Evolutionary conservation across 768 basidiomycete species (phyloP).

Genomic region (Mrakia frigida): DNA sequence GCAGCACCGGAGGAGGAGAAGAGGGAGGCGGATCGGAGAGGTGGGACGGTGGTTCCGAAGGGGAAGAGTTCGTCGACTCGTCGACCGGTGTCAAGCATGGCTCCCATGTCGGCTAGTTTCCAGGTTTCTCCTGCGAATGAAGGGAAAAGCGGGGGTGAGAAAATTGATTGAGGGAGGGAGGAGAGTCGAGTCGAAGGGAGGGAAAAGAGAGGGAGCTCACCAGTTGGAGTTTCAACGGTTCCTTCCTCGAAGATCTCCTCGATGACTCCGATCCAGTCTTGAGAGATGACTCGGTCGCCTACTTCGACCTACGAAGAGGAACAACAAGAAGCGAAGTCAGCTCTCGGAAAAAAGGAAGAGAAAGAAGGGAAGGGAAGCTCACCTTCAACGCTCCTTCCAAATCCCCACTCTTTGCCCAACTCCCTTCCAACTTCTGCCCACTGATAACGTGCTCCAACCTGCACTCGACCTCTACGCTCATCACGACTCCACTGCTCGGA

Average conservation of each 20-base stretch:
- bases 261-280: slow-evolving; percentile 86
- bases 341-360: background rate
- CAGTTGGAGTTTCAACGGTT: slow-evolving; percentile 20
- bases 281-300: slow-evolving; percentile 54
- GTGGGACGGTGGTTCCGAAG: background rate
- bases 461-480: slow-evolving; percentile 58
- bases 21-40: background rate
- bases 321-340: background rate
- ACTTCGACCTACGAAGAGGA: slow-evolving; percentile 16
- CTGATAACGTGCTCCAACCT: slow-evolving; percentile 70
- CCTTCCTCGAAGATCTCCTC: slow-evolving; percentile 58
- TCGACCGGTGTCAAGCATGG: slow-evolving; percentile 25
- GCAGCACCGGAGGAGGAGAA: slow-evolving; percentile 39
- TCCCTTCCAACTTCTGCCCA: slow-evolving; percentile 53
- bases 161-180: slow-evolving; percentile 6
- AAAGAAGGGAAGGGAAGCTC: slow-evolving; percentile 40
- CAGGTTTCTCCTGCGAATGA: slow-evolving; percentile 41
- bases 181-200: background rate
- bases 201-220: background rate
- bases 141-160: background rate
- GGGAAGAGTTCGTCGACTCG: slow-evolving; percentile 43
- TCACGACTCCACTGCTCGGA: slow-evolving; percentile 64
- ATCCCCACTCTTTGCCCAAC: slow-evolving; percentile 61
- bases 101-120: slow-evolving; percentile 24
- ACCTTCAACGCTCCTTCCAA: slow-evolving; percentile 54